Base-by-base conservation (phyloP, 2,329 filamentous ascomycete genomes). In the Dendryphion nanum region DNA sequence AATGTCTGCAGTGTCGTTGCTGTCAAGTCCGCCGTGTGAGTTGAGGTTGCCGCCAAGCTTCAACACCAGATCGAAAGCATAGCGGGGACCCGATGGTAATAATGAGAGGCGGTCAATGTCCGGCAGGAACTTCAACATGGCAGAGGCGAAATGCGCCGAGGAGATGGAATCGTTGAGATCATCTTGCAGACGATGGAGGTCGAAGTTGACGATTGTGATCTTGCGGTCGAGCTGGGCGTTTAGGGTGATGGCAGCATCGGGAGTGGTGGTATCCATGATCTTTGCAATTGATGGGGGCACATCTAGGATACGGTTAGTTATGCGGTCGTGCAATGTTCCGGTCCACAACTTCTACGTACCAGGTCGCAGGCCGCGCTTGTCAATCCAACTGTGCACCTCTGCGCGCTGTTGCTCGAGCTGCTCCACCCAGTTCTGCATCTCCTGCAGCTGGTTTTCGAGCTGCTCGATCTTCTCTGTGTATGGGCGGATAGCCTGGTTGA, bases 211-310 rank as follows among this genome's bases (percentile, higher is more conserved):
- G 38, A 77, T 76, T 24, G 74, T 77, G 62, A 77, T 77, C 51
- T 77, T 77, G 67, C 74, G 74, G 58, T 77, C 74, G 44, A 77
- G 71, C 53, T 77, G 74, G n/a, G 72, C 73, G 53, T 76, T 76
- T 44, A 77, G 69, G 2, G 73, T 74, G 21, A 67, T 59, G 21
- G 74, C 73, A 16, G 72, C 71, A 44, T 73, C 69, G 15, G 72
- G 68, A 5, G 68, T 69, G 31, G 71, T 66, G 18, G 63, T 63
- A 56, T 77, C 74, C 74, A 77, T 77, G 43, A 71, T 70, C 47
- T 71, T 69, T 30, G 74, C 74, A 44, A 77, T 76, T 42, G 64
- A 66, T 20, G 72, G 67, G 20, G 74, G 74, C 6, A 77, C 74
- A 42, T 77, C 74, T 76, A 44, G 13, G 30, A n/a, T 6, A 15